Base-by-base conservation (phyloP, 768 basidiomycete genomes). In the Naganishia kalamii region DNA sequence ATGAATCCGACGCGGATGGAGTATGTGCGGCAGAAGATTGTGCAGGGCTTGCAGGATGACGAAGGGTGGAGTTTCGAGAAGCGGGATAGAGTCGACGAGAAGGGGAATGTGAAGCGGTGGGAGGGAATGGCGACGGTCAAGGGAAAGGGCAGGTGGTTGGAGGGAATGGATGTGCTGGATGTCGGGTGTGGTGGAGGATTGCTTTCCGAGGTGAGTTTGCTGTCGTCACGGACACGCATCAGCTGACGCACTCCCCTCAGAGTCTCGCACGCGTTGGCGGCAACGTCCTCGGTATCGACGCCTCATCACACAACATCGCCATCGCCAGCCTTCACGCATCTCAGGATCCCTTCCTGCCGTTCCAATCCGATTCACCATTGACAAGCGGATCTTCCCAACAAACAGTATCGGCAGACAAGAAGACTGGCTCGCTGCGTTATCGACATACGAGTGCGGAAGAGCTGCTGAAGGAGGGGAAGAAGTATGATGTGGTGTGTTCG, bases 171-270 rank as follows among this genome's bases (percentile, higher is more conserved):
- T 65, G 85, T 89, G 15, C 80, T 97, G 59, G 93, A 97, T 74
- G 87, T 97, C 2, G 96, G 96, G 0, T 98, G 96, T 75, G 96
- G 96, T 7, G 96, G 96, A 0, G 96, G 96, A 0, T 79, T 98
- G 65, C 81, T 99, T 63, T 87, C 90, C 25, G 94, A 98, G 83
- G 93, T 90, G 25, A 30, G 54, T 59, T 32, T 29, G 3, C 17
- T 40, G 6, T 27, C 35, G 32, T 49, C 25, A 4, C 1, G 19
- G 17, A 10, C 35, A 27, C 32, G 13, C 64, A 35, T 23, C 32
- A 57, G 37, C 27, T 43, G 0, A 50, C 57, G 44, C 27, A 44
- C 19, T 37, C 17, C 15, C 6, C 2, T 19, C 69, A 96, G 92
- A 89, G 88, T 70, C 81, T 98, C 17, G 87, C 92, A 0, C 82